Percentiles rank a stretch among this genome's conserved stretches.
These are phyloP conservation scores for Solanum hybrid DNA, from an alignment of 305 asterid species.

Conservation along the genomic window DNA sequence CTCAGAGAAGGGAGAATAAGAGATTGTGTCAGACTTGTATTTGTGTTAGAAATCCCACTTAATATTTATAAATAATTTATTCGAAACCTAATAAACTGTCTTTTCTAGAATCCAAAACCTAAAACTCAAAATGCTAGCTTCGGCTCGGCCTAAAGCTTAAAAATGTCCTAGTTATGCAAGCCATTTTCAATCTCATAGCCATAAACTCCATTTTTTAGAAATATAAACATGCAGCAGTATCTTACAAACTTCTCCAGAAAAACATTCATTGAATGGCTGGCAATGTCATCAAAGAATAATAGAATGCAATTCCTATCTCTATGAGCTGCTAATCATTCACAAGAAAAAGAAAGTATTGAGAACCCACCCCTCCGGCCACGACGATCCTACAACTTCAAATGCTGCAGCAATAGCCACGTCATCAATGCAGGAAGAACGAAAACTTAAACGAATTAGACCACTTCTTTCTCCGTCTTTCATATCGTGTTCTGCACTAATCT, in stretches of 20 bases:
- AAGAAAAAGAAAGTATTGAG: not conserved
- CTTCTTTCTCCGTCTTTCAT: slow-evolving; percentile 10
- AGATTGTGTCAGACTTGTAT: not conserved
- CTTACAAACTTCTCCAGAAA: not conserved
- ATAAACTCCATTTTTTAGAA: not conserved
- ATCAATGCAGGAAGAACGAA: not conserved
- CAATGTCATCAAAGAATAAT: not conserved
- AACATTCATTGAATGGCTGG: not conserved
- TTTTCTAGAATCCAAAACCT: not conserved
- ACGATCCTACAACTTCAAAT: not conserved
- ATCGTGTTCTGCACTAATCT: slow-evolving; percentile 2
- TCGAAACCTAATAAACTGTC: not conserved
- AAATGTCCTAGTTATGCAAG: not conserved
- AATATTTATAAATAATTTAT: not conserved
- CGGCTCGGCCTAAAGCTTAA: not conserved
- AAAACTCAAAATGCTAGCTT: not conserved
- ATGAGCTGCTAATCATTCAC: slow-evolving; percentile 2
- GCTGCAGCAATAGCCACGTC: not conserved
- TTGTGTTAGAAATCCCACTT: not conserved
- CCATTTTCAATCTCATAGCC: not conserved
- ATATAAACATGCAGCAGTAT: not conserved
- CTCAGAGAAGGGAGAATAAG: not conserved
- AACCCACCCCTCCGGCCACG: not conserved
- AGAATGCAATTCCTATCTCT: not conserved
- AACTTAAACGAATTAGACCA: not conserved